These are phyloP conservation scores for Pichia sp. DNA, from an alignment of 1,139 yeast species.

Conservation along the genomic window DNA sequence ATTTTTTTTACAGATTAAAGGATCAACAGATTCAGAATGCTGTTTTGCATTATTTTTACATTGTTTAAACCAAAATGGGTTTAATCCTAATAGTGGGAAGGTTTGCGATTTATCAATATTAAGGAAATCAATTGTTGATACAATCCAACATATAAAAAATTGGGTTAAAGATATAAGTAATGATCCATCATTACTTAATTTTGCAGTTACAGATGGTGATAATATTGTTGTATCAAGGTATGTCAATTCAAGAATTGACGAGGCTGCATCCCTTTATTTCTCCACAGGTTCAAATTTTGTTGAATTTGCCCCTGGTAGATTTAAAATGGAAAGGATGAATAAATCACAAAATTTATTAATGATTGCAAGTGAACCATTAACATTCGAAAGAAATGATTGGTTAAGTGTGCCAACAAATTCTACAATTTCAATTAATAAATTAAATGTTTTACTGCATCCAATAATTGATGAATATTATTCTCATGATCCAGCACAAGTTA, in stretches of 20 bases:
- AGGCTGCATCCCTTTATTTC: conserved; percentile 93
- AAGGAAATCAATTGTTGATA: conserved; percentile 62
- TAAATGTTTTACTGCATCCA: conserved; percentile 87
- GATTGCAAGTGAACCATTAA: conserved; percentile 93
- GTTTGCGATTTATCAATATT: conserved; percentile 52
- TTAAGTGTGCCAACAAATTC: conserved; percentile 94
- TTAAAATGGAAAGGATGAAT: conserved; percentile 89
- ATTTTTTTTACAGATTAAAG: conserved; percentile 76
- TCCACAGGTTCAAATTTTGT: conserved; percentile 89
- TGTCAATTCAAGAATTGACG: conserved; percentile 83
- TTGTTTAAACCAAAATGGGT: conserved; percentile 67
- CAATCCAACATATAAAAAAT: conserved; percentile 65
- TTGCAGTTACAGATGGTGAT: conserved; percentile 92
- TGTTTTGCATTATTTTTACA: conserved; percentile 86
- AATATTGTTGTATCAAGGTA: conserved; percentile 86
- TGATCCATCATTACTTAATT: conserved; percentile 86
- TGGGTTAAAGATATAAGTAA: conserved; percentile 51
- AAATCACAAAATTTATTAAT: conserved; percentile 92
- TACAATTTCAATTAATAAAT: conserved; percentile 71
- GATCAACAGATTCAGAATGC: conserved; percentile 94
- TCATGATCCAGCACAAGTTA: conserved; percentile 54
- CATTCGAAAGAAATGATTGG: conserved; percentile 97
- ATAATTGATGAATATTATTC: conserved; percentile 85
- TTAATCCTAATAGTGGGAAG: conserved; percentile 47
- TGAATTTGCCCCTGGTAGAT: conserved; percentile 85